Percentiles rank a stretch among this genome's conserved stretches.
These are phyloP conservation scores for Candida rishiriensis DNA, from an alignment of 805 yeast species.

Conservation along the genomic window DNA sequence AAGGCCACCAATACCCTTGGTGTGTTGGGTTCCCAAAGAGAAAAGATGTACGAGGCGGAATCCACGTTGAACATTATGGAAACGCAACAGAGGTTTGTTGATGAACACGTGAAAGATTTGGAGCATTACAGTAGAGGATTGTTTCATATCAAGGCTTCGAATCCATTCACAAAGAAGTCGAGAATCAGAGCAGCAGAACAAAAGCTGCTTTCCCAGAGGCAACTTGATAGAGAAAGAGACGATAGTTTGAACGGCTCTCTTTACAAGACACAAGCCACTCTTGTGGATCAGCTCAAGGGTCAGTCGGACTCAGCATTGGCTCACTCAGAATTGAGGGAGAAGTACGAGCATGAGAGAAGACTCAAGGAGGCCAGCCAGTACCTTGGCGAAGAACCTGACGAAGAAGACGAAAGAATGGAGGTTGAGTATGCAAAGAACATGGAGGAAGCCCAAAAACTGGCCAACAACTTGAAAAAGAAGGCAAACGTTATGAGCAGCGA, in stretches of 20 bases:
- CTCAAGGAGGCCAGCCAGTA: conserved; percentile 61
- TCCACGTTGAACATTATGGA: conserved; percentile 70
- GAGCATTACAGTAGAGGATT: conserved; percentile 75
- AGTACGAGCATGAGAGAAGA: conserved; percentile 48
- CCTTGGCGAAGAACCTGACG: conserved; percentile 77
- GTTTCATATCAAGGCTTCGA: conserved; percentile 72
- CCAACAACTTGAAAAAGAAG: conserved; percentile 65
- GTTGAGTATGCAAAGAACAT: conserved; percentile 79
- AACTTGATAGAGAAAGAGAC: conserved; percentile 28
- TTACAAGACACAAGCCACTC: conserved; percentile 24
- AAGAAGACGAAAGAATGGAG: conserved; percentile 91
- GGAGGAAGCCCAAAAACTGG: conserved; percentile 67
- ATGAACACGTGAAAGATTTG: conserved; percentile 75
- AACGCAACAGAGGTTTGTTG: conserved; percentile 78
- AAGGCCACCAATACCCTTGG: conserved; percentile 82
- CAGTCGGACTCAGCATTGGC: conserved; percentile 5
- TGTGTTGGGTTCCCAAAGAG: conserved; percentile 91
- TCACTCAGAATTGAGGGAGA: conserved; percentile 31
- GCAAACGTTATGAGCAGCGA: conserved; percentile 75
- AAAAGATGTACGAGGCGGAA: conserved; percentile 76
- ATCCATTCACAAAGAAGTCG: conserved; percentile 85
- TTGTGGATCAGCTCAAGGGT: conserved; percentile 46
- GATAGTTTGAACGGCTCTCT: conserved; percentile 21
- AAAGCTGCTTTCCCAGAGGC: conserved; percentile 48
- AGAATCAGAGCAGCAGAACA: conserved; percentile 72